These are phyloP conservation scores for Wickerhamiella spandovensis DNA, from an alignment of 805 yeast genomes.

Conservation along the genomic window DNA sequence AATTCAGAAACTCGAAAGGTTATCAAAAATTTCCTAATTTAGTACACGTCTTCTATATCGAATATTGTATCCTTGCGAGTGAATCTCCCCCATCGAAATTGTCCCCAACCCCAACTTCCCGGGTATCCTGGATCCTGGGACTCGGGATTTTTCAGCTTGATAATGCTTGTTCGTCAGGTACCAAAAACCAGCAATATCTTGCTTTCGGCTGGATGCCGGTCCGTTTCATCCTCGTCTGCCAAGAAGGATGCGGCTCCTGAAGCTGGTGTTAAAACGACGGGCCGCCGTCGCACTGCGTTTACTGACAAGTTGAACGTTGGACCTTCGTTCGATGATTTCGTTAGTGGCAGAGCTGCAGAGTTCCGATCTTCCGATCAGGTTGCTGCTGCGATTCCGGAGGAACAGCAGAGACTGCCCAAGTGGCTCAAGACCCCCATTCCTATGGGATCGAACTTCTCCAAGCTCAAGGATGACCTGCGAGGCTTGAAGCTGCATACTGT, in stretches of 20 bases:
- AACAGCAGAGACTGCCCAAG: slow-evolving; percentile 54
- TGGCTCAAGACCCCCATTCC: slow-evolving; percentile 97
- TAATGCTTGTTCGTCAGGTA: not conserved
- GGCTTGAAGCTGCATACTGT: slow-evolving; percentile 88
- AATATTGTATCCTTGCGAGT: too few species aligned
- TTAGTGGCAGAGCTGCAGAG: slow-evolving; percentile 66
- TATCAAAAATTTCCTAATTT: too few species aligned
- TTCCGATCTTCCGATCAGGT: slow-evolving; percentile 51
- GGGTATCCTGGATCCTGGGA: not conserved
- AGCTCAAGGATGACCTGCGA: slow-evolving; percentile 70
- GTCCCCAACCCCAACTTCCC: not conserved
- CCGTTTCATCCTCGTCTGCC: not conserved
- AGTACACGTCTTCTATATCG: too few species aligned
- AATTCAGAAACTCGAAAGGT: too few species aligned
- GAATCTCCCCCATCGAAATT: too few species aligned
- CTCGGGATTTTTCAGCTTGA: not conserved
- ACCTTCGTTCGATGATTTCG: slow-evolving; percentile 87
- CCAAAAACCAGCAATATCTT: not conserved
- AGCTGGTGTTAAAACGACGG: slow-evolving; percentile 13
- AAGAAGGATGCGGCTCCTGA: not conserved
- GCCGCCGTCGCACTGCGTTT: slow-evolving; percentile 27
- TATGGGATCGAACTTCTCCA: slow-evolving; percentile 75
- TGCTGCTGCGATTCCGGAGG: slow-evolving; percentile 23
- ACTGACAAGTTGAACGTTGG: slow-evolving; percentile 65
- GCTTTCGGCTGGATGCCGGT: not conserved